A percentile compares a stretch with the other conserved stretches of the same genome.
Conservation (phyloP, 805 yeast species). For the Candida chauliodis region DNA sequence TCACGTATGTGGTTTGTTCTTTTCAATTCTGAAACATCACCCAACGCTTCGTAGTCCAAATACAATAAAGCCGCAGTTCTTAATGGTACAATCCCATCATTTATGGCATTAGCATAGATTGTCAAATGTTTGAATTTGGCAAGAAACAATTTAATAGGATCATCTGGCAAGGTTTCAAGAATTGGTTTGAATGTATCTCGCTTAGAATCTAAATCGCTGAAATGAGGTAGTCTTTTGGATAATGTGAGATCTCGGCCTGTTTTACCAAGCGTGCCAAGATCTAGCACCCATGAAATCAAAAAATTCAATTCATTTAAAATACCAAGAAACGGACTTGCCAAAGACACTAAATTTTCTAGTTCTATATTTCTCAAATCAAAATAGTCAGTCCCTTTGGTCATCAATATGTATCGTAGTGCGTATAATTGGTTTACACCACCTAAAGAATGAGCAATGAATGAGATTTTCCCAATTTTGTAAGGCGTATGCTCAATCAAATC, state of each 20-base stretch:
- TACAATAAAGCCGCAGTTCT: constrained; percentile 41
- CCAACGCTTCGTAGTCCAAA: constrained; percentile 41
- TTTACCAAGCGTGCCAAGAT: constrained; percentile 42
- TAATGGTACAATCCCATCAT: constrained; percentile 45
- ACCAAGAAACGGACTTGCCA: constrained; percentile 44
- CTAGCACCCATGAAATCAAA: constrained; percentile 37
- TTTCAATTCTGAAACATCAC: constrained; percentile 31
- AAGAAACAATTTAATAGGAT: constrained; percentile 32
- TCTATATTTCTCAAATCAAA: constrained; percentile 23
- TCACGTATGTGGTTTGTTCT: constrained; percentile 10
- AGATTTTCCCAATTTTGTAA: constrained; percentile 24
- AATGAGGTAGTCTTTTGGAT: constrained; percentile 27
- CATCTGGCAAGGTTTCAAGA: constrained; percentile 38
- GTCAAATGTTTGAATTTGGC: constrained; percentile 30
- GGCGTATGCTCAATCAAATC: constrained; percentile 20
- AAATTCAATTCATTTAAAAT: constrained; percentile 39
- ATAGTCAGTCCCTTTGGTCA: constrained; percentile 26
- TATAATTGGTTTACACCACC: constrained; percentile 43
- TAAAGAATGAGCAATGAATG: constrained; percentile 43
- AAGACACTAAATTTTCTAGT: constrained; percentile 32
- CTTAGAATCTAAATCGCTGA: constrained; percentile 14
- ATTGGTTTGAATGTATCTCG: constrained; percentile 26
- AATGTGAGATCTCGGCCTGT: constrained; percentile 45
- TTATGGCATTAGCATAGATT: constrained; percentile 42
- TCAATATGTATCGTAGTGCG: constrained; percentile 35